These are phyloP conservation scores for Puccinia novopanici DNA, from an alignment of 1,284 basidiomycete genomes.

Conservation along the genomic window DNA sequence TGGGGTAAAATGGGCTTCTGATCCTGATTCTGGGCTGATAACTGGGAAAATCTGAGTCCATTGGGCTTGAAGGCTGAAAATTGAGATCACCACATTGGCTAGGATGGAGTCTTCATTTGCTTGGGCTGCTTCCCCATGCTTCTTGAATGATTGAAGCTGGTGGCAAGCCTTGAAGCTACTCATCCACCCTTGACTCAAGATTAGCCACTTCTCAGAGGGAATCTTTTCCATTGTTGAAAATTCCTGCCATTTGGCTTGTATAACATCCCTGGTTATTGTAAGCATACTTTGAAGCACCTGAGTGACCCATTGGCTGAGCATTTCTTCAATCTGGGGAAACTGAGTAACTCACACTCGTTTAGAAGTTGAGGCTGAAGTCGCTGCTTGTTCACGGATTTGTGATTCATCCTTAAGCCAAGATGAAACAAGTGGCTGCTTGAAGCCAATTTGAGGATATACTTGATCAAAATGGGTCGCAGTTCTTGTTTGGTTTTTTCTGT, in stretches of 20 bases:
- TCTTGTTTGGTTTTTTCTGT: conserved; percentile 16
- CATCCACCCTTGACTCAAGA: neutral
- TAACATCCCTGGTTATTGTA: neutral
- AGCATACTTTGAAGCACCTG: neutral
- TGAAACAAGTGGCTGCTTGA: conserved; percentile 39
- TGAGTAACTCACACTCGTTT: neutral
- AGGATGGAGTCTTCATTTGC: too few relatives aligned
- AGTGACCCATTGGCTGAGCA: conserved; percentile 6
- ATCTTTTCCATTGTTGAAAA: neutral
- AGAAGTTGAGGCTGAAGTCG: neutral
- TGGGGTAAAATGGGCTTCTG: too few relatives aligned
- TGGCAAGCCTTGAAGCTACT: neutral
- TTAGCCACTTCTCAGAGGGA: neutral
- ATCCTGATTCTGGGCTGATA: too few relatives aligned
- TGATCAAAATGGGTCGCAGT: conserved; percentile 4
- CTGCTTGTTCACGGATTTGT: neutral
- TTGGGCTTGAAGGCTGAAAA: too few relatives aligned
- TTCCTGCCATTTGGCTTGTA: neutral
- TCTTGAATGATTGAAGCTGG: neutral
- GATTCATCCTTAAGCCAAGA: conserved; percentile 35
- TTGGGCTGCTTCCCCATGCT: conserved; percentile 1
- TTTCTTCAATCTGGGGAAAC: conserved; percentile 18
- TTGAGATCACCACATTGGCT: too few relatives aligned
- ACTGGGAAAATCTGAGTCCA: too few relatives aligned
- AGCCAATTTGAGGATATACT: conserved; percentile 28